phyloP scores from a whole-genome alignment of 139 green algal genomes.

The Chlorella vulgaris region DNA sequence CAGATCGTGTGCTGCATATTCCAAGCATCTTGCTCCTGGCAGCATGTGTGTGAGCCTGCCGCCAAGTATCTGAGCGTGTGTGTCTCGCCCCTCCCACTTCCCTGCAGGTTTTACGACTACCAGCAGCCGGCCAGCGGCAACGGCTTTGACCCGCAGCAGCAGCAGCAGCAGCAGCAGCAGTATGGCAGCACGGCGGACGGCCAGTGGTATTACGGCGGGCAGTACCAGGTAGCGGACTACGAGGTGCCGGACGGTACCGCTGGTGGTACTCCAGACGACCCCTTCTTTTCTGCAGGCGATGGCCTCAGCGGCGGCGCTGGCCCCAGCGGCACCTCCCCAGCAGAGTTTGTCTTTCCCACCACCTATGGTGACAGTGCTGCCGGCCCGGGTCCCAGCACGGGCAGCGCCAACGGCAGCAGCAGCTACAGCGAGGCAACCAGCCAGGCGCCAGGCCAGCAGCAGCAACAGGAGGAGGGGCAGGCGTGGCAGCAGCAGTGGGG shows the following conservation, averaged over 20 bases:
- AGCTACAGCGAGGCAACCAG: neutral
- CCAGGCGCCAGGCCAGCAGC: neutral
- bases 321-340: neutral
- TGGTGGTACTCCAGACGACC: neutral
- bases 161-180: slow-evolving; percentile 3
- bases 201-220: slow-evolving; percentile 8
- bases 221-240: slow-evolving; percentile 15
- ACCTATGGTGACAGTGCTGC: neutral
- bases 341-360: slow-evolving; percentile 8
- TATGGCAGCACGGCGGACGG: neutral
- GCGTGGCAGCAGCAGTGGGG: neutral
- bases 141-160: no score
- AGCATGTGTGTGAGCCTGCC: no score
- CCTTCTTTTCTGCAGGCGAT: no score
- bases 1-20: no score
- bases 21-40: no score
- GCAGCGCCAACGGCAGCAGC: neutral
- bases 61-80: no score
- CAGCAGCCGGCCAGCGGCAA: neutral
- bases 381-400: no score
- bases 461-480: neutral
- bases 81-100: no score
- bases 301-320: neutral
- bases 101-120: neutral
- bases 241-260: neutral